phyloP scores from a whole-genome alignment of 352 stramenopile species.

The Pythium volutum region DNA sequence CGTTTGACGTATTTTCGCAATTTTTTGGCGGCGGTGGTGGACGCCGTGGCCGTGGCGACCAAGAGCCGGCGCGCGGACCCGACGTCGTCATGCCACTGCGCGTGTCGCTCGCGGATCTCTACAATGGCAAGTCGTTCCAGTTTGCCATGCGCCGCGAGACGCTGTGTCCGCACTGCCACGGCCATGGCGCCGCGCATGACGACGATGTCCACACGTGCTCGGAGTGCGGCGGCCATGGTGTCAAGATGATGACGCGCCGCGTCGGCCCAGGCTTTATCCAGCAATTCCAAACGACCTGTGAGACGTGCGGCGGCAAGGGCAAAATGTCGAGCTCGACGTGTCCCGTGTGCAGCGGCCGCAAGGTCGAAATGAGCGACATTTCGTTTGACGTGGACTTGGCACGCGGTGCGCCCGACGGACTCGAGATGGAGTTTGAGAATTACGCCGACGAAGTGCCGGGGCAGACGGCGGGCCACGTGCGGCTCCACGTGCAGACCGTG shows the following conservation, averaged over 20 bases:
- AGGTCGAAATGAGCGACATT: constrained; percentile 92
- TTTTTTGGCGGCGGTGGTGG: constrained; percentile 62
- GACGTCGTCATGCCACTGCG: constrained; percentile 88
- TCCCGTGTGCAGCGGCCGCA: constrained; percentile 79
- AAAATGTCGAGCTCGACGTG: constrained; percentile 92
- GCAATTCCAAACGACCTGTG: constrained; percentile 85
- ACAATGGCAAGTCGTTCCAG: constrained; percentile 94
- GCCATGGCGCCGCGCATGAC: constrained; percentile 86
- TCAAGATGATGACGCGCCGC: constrained; percentile 84
- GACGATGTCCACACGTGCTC: constrained; percentile 88
- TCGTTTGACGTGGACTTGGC: constrained; percentile 95
- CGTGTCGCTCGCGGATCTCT: constrained; percentile 95
- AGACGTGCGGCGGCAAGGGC: constrained; percentile 92
- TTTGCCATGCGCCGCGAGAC: constrained; percentile 92
- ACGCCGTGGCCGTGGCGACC: constrained; percentile 34
- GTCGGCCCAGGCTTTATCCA: constrained; percentile 81
- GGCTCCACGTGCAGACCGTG: constrained; percentile 88
- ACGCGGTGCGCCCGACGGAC: constrained; percentile 91
- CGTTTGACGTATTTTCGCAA: constrained; percentile 80
- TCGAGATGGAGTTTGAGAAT: constrained; percentile 93
- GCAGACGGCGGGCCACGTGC: constrained; percentile 91
- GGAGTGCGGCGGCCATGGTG: constrained; percentile 93
- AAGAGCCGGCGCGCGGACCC: constrained; percentile 57
- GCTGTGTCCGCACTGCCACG: constrained; percentile 93
- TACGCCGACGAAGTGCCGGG: constrained; percentile 87